These are phyloP conservation scores for Tetrapyrgos nigripes DNA, from an alignment of 1,284 basidiomycete species.

Conservation along the genomic window DNA sequence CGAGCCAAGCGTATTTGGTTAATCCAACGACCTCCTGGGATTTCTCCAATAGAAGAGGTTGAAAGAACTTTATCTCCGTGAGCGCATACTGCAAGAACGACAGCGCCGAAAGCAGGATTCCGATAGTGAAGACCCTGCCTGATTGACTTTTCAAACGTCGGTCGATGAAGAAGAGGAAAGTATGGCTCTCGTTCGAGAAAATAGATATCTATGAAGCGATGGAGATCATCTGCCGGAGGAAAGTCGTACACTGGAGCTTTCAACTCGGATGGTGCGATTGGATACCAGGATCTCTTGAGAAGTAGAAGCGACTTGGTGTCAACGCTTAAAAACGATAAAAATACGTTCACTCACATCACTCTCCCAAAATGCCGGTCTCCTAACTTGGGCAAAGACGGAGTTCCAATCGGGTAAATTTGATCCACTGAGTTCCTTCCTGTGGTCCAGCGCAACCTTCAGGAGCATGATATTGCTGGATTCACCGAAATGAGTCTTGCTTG, in stretches of 20 bases:
- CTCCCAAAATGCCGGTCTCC: constrained; percentile 8
- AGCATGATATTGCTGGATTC: constrained; percentile 11
- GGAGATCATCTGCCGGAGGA: not conserved
- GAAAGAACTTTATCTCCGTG: not conserved
- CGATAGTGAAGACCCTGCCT: not conserved
- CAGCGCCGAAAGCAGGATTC: not conserved
- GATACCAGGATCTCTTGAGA: not conserved
- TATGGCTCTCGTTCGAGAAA: not conserved
- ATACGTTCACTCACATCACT: not conserved
- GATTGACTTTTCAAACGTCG: not conserved
- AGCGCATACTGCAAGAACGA: constrained; percentile 4
- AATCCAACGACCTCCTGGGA: not conserved
- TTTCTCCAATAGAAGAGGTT: not conserved
- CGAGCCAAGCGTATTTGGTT: not conserved
- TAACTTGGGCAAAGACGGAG: not conserved
- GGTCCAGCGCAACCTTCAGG: constrained; percentile 7
- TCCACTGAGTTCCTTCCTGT: constrained; percentile 3
- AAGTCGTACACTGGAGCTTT: not conserved
- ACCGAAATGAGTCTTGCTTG: constrained; percentile 8
- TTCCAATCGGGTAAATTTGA: not conserved
- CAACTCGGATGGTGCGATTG: not conserved
- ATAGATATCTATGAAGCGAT: not conserved
- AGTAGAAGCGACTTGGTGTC: not conserved
- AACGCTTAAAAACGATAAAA: not conserved
- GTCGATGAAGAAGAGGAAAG: not conserved